Evolutionary conservation across 2,329 filamentous ascomycete genomes (phyloP).

Genomic region (Aspergillus felis): DNA sequence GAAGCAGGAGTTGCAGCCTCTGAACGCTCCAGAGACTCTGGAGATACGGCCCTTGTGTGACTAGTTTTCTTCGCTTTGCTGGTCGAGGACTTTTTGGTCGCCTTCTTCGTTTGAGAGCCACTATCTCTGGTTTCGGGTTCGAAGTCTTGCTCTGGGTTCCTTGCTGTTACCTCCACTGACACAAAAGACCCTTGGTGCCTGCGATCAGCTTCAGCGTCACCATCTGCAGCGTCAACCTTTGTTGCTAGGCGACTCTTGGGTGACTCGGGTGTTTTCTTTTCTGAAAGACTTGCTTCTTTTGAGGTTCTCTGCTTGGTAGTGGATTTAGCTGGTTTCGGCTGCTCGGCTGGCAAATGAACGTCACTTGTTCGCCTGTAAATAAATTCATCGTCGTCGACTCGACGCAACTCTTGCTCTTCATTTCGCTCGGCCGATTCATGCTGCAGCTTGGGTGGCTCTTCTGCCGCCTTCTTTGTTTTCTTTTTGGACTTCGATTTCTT

Average conservation of each 20-base stretch:
- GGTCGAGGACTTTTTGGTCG: constrained; percentile 24
- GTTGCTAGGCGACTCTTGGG: neutral
- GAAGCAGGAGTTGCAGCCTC: constrained; percentile 1
- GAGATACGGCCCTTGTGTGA: constrained; percentile 17
- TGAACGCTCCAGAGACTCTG: constrained; percentile 5
- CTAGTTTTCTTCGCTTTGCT: constrained; percentile 31
- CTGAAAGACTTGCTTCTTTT: constrained; percentile 16
- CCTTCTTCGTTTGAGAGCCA: constrained; percentile 20
- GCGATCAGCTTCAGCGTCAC: constrained; percentile 8
- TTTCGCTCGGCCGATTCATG: constrained; percentile 8
- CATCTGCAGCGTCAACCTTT: constrained; percentile 6
- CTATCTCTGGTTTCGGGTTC: constrained; percentile 21
- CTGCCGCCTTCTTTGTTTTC: constrained; percentile 20
- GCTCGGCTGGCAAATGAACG: constrained; percentile 10
- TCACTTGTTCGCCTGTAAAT: neutral
- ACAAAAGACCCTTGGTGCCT: constrained; percentile 26
- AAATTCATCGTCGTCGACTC: neutral
- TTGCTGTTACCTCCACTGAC: constrained; percentile 26
- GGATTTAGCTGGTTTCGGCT: constrained; percentile 13
- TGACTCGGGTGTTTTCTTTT: neutral
- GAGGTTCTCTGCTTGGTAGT: constrained; percentile 17
- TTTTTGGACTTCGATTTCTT: constrained; percentile 30
- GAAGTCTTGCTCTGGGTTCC: constrained; percentile 29
- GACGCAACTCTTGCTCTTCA: constrained; percentile 1
- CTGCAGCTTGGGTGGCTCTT: constrained; percentile 7